Evolutionary conservation across 495 filamentous ascomycete species (phyloP).

Genomic region (Neurospora sp.): DNA sequence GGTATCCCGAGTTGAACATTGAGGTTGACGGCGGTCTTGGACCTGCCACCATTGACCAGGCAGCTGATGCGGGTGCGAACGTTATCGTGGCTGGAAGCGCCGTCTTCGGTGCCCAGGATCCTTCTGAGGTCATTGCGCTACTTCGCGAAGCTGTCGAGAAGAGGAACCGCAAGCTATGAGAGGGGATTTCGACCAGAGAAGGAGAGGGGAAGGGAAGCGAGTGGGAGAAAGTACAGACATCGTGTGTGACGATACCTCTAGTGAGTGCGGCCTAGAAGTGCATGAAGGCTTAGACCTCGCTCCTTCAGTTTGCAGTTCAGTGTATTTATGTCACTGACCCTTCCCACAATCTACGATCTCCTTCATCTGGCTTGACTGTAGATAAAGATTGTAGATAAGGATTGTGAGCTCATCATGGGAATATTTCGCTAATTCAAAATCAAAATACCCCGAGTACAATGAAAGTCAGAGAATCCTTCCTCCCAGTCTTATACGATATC

Average conservation of each 20-base stretch:
- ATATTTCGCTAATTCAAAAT: neutral
- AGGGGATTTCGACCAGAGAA: neutral
- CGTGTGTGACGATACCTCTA: neutral
- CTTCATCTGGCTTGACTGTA: neutral
- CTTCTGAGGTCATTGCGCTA: slow-evolving; percentile 69
- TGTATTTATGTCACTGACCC: neutral
- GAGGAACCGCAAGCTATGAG: slow-evolving; percentile 29
- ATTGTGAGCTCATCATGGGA: neutral
- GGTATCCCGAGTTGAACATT: slow-evolving; percentile 87
- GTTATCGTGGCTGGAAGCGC: slow-evolving; percentile 98
- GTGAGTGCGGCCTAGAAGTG: neutral
- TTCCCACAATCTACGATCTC: neutral
- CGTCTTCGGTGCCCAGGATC: slow-evolving; percentile 86
- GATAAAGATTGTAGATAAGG: neutral
- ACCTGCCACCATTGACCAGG: slow-evolving; percentile 81
- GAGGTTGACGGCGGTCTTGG: slow-evolving; percentile 93
- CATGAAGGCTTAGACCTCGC: neutral
- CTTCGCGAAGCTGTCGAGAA: slow-evolving; percentile 71
- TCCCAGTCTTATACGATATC: neutral
- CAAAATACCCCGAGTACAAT: neutral
- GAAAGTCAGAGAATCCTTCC: neutral
- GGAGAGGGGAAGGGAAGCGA: neutral
- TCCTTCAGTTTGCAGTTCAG: neutral
- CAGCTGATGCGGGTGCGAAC: slow-evolving; percentile 91
- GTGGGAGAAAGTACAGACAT: neutral